Percentiles rank a stretch among this genome's conserved stretches.
These are phyloP conservation scores for Verticillium nonalfalfae DNA, from an alignment of 2,329 filamentous ascomycete species.

Conservation along the genomic window DNA sequence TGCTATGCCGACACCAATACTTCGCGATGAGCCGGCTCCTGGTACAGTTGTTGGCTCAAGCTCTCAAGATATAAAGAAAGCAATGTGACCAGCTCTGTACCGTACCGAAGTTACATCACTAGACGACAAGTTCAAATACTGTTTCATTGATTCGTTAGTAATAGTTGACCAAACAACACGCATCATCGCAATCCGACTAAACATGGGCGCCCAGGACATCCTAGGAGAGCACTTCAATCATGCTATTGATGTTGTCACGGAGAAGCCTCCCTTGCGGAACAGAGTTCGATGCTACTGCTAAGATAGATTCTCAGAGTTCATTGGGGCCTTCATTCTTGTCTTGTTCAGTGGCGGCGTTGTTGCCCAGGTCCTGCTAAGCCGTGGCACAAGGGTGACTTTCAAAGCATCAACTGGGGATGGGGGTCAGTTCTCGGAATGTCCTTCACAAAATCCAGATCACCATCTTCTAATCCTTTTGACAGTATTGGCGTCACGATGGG, in stretches of 20 bases:
- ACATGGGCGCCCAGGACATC: not conserved
- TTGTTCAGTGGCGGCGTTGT: slow-evolving; percentile 65
- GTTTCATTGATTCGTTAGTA: too few relatives aligned
- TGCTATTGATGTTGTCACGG: not conserved
- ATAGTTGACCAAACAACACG: too few relatives aligned
- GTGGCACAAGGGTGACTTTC: slow-evolving; percentile 36
- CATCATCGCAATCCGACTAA: slow-evolving; percentile 3
- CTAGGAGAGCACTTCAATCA: not conserved
- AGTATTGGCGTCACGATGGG: slow-evolving; percentile 63
- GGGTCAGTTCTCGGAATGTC: slow-evolving; percentile 28
- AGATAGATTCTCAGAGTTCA: slow-evolving; percentile 61
- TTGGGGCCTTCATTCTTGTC: slow-evolving; percentile 61
- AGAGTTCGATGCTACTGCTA: slow-evolving; percentile 41
- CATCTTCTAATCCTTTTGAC: not conserved
- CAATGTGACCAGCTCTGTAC: too few relatives aligned
- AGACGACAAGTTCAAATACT: too few relatives aligned
- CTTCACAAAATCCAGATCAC: not conserved
- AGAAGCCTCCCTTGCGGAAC: slow-evolving; percentile 38
- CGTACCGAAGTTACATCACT: too few relatives aligned
- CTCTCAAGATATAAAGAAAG: too few relatives aligned
- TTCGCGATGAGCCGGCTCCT: too few relatives aligned
- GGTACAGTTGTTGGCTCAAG: too few relatives aligned
- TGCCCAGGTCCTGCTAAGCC: slow-evolving; percentile 59
- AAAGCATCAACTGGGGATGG: slow-evolving; percentile 44
- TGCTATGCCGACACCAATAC: too few relatives aligned